Evolutionary conservation across 2,329 filamentous ascomycete genomes (phyloP), one percentile per base, ranked within the genome.

Genomic region (Claviceps maximensis): DNA sequence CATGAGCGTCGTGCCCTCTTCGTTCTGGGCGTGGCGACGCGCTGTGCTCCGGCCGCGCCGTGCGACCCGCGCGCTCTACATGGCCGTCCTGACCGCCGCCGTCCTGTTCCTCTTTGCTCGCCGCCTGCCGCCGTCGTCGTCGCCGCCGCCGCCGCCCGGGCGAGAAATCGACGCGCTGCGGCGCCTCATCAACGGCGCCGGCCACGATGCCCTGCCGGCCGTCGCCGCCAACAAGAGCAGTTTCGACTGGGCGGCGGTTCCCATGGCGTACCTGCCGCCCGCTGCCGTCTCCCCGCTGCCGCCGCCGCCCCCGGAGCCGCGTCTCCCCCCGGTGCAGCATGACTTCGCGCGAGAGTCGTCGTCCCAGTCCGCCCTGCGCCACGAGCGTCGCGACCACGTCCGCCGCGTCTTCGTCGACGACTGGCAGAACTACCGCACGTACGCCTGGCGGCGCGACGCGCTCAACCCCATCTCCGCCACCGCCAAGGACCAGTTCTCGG

Each of bases 361-460:
- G 15, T 9, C 25, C 19, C 44, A 46, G 8, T 23, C 23, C 23
- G 2, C 25, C 1, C 17, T 29, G 25, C 44, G 44, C 25, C 44
- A n/a, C 15, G 25, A n/a, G 17, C 44, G 44, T 8, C 25, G 44
- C 3, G 17, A 19, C 17, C 44, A 31, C 7, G 44, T 47, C 25
- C 44, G 44, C 44, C 4, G 7, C 9, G 25, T 47, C 25, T 47
- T 47, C 44, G 15, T 31, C 25, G 25, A 12, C 10, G 44, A 69
- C 49, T 56, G 67, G 49, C 73, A 74, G 58, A 73, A 73, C 52
- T 86, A 87, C 66, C 81, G 75, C 61, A 71, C 73, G 52, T 65
- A 77, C 58, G 83, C 83, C 0, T 86, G 82, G 81, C 73, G 76
- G 59, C 73, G 76, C 48, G 82, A 86, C 62, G 83, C 84, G 58